These are phyloP conservation scores for Phylloporus arenicola DNA, from an alignment of 768 basidiomycete genomes.

Conservation along the genomic window DNA sequence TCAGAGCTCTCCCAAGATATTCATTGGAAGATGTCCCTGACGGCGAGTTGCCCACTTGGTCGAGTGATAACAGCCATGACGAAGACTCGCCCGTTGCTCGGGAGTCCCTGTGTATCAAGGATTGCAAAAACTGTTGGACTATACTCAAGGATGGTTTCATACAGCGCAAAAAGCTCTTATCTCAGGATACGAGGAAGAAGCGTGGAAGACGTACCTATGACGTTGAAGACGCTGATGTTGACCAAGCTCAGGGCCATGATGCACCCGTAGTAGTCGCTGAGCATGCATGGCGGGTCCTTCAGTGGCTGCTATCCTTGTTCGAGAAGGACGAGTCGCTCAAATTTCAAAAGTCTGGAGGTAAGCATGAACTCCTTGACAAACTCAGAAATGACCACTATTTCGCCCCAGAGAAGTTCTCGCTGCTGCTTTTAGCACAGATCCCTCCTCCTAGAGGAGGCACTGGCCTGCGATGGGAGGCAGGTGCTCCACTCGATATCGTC, in stretches of 20 bases:
- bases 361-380: slow-evolving; percentile 1
- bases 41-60: neutral
- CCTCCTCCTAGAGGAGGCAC: slow-evolving; percentile 45
- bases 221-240: slow-evolving; percentile 23
- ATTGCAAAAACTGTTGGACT: slow-evolving; percentile 56
- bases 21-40: slow-evolving; percentile 18
- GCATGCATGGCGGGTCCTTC: slow-evolving; percentile 66
- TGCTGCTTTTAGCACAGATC: slow-evolving; percentile 54
- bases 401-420: slow-evolving; percentile 40
- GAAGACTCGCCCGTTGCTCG: slow-evolving; percentile 55
- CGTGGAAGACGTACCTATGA: slow-evolving; percentile 27
- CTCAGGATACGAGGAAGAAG: slow-evolving; percentile 26
- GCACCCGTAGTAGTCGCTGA: slow-evolving; percentile 42
- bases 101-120: slow-evolving; percentile 48
- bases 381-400: slow-evolving; percentile 7
- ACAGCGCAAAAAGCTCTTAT: slow-evolving; percentile 27
- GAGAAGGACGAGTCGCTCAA: slow-evolving; percentile 55
- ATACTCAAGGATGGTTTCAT: slow-evolving; percentile 53
- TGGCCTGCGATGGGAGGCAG: slow-evolving; percentile 52
- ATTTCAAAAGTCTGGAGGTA: slow-evolving; percentile 29
- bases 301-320: slow-evolving; percentile 62
- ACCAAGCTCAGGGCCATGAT: slow-evolving; percentile 12
- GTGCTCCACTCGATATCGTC: slow-evolving; percentile 44
- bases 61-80: slow-evolving; percentile 30
- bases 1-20: slow-evolving; percentile 52